Evolutionary conservation across 2,329 filamentous ascomycete species (phyloP), one percentile per base, ranked within the genome.

Genomic region (Mollisiaceae sp.): DNA sequence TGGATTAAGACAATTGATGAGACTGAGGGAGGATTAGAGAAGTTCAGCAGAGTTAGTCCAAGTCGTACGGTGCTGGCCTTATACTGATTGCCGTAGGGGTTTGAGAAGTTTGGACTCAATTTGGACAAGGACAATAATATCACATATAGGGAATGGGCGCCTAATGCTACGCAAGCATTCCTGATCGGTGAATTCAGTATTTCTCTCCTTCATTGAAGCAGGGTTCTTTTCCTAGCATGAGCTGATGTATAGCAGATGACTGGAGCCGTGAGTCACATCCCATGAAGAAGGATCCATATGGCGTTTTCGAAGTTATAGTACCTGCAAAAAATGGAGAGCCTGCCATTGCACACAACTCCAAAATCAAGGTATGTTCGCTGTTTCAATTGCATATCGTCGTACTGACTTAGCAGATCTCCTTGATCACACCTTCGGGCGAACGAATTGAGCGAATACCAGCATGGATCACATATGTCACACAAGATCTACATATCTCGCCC

Each of bases 401-500:
- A 63, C 68, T 73, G 59, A 71, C 55, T 35, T 64, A 27, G 24
- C 71, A 96, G 93, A 92, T 97, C 69, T 92, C 94, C 9, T 86
- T 99, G 78, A 87, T 91, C 59, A 85, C 92, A 11, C 92, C 92
- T 14, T 88, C 83, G 43, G 92, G 93, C 66, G 90, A 95, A 76
- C 86, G 90, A 71, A 88, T 94, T 72, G 94, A 98, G 80, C 89
- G 94, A 71, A 82, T 99, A 60, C 95, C 95, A 32, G 92, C 93
- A 35, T 99, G 95, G 95, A 98, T 98, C 82, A 97, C 90, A 77
- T 93, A 97, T 74, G 95, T 97, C 60, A 97, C 94, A 0, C 95
- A 99, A 79, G 94, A 99, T 71, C 84, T 98, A 55, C 85, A 82
- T 12, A 89, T 98, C 27, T 98, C 94, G 11, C 93, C 94, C 8